Conservation (phyloP, 495 filamentous ascomycete species). For the Aspergillus cavernicola region DNA sequence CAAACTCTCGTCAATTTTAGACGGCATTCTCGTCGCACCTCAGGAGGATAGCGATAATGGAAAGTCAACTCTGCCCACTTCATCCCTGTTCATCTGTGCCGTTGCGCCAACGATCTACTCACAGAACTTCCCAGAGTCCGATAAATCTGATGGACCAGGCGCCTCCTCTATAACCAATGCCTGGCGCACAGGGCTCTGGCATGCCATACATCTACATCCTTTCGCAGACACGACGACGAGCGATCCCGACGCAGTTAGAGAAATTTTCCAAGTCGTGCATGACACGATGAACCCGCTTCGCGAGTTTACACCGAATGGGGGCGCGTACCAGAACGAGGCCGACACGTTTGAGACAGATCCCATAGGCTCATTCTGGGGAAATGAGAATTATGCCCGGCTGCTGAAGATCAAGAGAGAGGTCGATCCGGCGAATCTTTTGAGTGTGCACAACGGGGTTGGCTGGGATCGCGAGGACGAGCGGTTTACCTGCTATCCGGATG, state of each 20-base stretch:
- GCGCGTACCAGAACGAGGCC: constrained; percentile 47
- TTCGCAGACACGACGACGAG: constrained; percentile 38
- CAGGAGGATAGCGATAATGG: background rate
- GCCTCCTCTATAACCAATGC: constrained; percentile 26
- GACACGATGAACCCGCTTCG: constrained; percentile 25
- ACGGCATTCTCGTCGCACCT: background rate
- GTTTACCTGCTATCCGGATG: constrained; percentile 3
- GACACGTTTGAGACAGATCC: constrained; percentile 43
- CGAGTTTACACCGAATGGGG: constrained; percentile 38
- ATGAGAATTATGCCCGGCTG: constrained; percentile 37
- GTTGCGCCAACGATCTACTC: constrained; percentile 28
- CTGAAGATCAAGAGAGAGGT: constrained; percentile 41
- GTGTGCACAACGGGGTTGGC: constrained; percentile 6
- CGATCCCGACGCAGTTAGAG: constrained; percentile 27
- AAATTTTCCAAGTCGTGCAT: constrained; percentile 32
- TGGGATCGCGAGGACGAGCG: constrained; percentile 2
- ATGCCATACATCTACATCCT: constrained; percentile 29
- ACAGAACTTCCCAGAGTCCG: constrained; percentile 21
- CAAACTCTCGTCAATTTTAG: constrained; percentile 1
- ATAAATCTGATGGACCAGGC: constrained; percentile 30
- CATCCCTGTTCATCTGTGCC: constrained; percentile 28
- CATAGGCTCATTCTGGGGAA: constrained; percentile 46
- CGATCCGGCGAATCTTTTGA: constrained; percentile 45
- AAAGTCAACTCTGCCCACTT: background rate
- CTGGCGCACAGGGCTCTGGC: constrained; percentile 41